Conservation (phyloP, 1,284 basidiomycete genomes). For the Ceratobasidium sp. region DNA sequence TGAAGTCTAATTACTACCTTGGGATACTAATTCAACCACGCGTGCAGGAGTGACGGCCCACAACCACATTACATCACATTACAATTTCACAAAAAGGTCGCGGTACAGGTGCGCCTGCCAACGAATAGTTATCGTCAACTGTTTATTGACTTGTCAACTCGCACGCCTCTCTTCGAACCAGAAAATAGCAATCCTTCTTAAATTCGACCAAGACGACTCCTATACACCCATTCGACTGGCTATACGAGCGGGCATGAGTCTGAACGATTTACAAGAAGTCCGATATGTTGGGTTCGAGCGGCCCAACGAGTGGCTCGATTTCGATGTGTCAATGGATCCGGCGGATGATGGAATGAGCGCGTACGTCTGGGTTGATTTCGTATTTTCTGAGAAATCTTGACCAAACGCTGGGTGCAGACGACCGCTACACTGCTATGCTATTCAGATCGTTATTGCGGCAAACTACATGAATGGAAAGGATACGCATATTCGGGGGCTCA, state of each 20-base stretch:
- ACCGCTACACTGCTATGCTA: slow-evolving; percentile 85
- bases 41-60: slow-evolving; percentile 81
- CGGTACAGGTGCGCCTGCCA: slow-evolving; percentile 72
- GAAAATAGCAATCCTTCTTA: slow-evolving; percentile 92
- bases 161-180: slow-evolving; percentile 49
- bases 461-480: slow-evolving; percentile 99
- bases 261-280: slow-evolving; percentile 91
- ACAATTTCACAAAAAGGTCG: slow-evolving; percentile 90
- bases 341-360: slow-evolving; percentile 75
- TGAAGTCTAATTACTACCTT: not conserved
- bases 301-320: slow-evolving; percentile 95
- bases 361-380: not conserved
- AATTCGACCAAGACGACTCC: slow-evolving; percentile 89
- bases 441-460: slow-evolving; percentile 89
- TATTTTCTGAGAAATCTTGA: too few species aligned
- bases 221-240: slow-evolving; percentile 94
- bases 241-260: slow-evolving; percentile 90
- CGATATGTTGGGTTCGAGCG: slow-evolving; percentile 84
- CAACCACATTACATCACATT: slow-evolving; percentile 97
- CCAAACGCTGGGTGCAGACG: slow-evolving; percentile 71
- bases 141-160: not conserved
- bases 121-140: slow-evolving; percentile 14
- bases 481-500: slow-evolving; percentile 92
- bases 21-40: not conserved
- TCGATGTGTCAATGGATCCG: slow-evolving; percentile 82